Percentiles rank a stretch among this genome's conserved stretches.
phyloP scores from a whole-genome alignment of 2,329 filamentous ascomycete species.

The Macrophomina pseudophaseolina region DNA sequence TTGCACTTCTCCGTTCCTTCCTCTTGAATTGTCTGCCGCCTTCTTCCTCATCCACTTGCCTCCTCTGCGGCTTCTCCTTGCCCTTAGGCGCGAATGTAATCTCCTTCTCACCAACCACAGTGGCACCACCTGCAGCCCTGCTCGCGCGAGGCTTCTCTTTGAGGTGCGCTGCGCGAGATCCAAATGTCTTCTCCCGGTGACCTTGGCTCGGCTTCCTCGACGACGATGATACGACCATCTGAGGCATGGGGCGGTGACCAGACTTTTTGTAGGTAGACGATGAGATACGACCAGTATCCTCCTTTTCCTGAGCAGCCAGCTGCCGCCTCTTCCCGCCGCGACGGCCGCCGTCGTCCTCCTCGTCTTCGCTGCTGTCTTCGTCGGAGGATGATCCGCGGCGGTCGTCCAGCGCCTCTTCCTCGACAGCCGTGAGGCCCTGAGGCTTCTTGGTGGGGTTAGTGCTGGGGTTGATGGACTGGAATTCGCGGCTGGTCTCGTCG shows the following conservation, averaged over 20 bases:
- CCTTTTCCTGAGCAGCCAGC: constrained; percentile 36
- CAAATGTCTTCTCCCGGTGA: constrained; percentile 62
- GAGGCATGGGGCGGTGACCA: constrained; percentile 53
- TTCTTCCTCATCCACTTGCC: constrained; percentile 36
- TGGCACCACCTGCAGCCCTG: constrained; percentile 34
- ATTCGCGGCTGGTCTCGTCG: constrained; percentile 87
- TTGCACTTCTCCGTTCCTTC: constrained; percentile 71
- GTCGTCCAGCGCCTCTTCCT: constrained; percentile 62
- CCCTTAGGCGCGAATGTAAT: constrained; percentile 73
- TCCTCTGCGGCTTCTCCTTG: constrained; percentile 47
- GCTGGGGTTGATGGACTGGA: constrained; percentile 86
- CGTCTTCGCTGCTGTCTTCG: constrained; percentile 41
- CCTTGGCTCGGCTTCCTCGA: constrained; percentile 40
- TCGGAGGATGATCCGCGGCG: constrained; percentile 42
- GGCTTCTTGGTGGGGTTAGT: constrained; percentile 56
- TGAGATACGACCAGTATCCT: constrained; percentile 62
- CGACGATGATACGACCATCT: constrained; percentile 64
- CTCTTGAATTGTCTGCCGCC: constrained; percentile 34
- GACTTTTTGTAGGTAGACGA: constrained; percentile 68
- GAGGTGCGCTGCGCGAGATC: constrained; percentile 55
- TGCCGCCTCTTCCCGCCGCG: constrained; percentile 29
- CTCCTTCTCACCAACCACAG: constrained; percentile 60
- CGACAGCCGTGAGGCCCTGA: constrained; percentile 62
- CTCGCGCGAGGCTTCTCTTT: constrained; percentile 37
- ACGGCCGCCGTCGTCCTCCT: constrained; percentile 41